A percentile compares a stretch with the other conserved stretches of the same genome.
Evolutionary conservation across 352 stramenopile genomes (phyloP).

Genomic region (Blastocystis sp.): DNA sequence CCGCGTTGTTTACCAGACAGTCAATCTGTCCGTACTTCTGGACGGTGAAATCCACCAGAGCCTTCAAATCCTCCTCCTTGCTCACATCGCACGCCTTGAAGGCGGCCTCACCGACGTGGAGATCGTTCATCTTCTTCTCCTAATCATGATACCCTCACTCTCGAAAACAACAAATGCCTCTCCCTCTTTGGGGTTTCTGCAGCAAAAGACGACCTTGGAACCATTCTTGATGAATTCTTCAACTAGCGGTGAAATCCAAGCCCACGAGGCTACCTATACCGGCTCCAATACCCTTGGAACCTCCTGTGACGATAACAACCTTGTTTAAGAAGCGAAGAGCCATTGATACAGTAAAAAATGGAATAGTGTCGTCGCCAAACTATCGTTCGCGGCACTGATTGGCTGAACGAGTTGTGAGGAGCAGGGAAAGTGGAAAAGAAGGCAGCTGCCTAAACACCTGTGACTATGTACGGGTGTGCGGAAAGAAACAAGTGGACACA

Average conservation of each 20-base stretch:
- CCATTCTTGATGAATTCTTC: constrained; percentile 68
- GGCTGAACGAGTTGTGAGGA: no score
- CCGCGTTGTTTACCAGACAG: constrained; percentile 69
- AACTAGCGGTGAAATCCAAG: constrained; percentile 36
- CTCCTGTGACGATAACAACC: constrained; percentile 67
- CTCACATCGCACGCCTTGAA: constrained; percentile 67
- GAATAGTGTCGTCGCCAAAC: not conserved
- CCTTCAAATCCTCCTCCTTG: constrained; percentile 60
- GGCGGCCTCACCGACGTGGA: constrained; percentile 43
- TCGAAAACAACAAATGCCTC: constrained; percentile 24
- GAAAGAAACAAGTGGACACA: not conserved
- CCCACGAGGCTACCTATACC: constrained; percentile 29
- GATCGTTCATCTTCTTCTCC: constrained; percentile 67
- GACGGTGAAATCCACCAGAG: constrained; percentile 68
- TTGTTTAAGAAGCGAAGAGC: constrained; percentile 66
- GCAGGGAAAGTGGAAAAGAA: no score
- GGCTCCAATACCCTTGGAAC: constrained; percentile 68
- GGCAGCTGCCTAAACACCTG: no score
- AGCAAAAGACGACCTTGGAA: constrained; percentile 68
- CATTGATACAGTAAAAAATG: not conserved
- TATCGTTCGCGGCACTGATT: no score
- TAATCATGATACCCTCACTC: constrained; percentile 1
- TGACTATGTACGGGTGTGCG: not conserved
- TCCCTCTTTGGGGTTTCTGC: constrained; percentile 61
- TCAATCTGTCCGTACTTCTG: constrained; percentile 69